A percentile compares a stretch with the other conserved stretches of the same genome.
phyloP scores from a whole-genome alignment of 305 asterid genomes.

The Fraxinus velutina region DNA sequence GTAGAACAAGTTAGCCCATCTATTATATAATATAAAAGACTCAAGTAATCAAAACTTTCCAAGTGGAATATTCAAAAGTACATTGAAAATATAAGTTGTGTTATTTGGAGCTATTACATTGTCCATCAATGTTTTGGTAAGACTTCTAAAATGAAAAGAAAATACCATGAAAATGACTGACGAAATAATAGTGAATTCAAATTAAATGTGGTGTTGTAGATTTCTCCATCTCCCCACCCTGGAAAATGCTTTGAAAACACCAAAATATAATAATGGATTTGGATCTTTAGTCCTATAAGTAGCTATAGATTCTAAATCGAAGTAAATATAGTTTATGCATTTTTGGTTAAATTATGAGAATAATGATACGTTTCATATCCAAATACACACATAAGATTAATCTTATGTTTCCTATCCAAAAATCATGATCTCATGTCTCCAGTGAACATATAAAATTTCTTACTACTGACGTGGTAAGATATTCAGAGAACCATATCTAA shows the following conservation, averaged over 20 bases:
- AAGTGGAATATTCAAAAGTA: background rate
- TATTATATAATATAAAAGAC: slow-evolving; percentile 17
- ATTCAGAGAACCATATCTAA: too few species aligned
- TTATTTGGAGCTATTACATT: too few species aligned
- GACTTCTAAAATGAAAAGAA: too few species aligned
- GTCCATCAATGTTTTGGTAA: too few species aligned
- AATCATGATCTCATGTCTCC: too few species aligned
- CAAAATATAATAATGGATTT: background rate
- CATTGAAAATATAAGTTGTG: background rate
- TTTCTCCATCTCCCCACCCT: background rate
- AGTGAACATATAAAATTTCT: too few species aligned
- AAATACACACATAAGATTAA: too few species aligned
- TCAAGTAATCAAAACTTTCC: background rate
- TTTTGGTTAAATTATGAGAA: background rate
- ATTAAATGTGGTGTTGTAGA: background rate
- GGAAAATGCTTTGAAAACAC: background rate
- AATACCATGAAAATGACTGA: background rate
- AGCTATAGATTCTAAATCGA: background rate
- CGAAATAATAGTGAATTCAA: background rate
- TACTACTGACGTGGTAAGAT: too few species aligned
- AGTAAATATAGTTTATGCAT: background rate
- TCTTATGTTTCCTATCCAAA: too few species aligned
- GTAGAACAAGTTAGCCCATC: background rate
- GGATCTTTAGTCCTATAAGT: background rate
- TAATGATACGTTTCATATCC: too few species aligned